Evolutionary conservation across 306 rosid genomes (phyloP).

Genomic region (Casuarina glauca): DNA sequence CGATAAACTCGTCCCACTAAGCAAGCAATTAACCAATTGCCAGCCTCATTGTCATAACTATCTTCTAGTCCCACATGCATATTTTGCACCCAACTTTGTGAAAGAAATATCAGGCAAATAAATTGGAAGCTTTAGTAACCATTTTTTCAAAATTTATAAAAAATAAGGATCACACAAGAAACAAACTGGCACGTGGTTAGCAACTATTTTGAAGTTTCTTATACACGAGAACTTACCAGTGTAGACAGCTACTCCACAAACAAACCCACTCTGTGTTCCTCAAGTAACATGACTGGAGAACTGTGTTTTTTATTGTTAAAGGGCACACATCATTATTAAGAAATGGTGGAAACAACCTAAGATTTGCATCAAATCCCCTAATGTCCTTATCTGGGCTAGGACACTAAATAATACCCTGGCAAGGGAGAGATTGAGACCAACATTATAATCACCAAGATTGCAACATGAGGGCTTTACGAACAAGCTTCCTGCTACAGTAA

Average conservation of each 20-base stretch:
- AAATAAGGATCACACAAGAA: neutral
- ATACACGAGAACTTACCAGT: slow-evolving; percentile 68
- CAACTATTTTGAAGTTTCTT: slow-evolving; percentile 28
- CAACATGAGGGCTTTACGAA: slow-evolving; percentile 19
- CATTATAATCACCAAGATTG: slow-evolving; percentile 7
- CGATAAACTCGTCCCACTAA: neutral
- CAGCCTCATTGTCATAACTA: neutral
- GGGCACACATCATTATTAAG: slow-evolving; percentile 92
- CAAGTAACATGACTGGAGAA: slow-evolving; percentile 98
- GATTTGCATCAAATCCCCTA: slow-evolving; percentile 91
- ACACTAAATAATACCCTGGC: slow-evolving; percentile 95
- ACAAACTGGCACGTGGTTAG: neutral
- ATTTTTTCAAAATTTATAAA: too few relatives aligned
- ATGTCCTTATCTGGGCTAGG: slow-evolving; percentile 90
- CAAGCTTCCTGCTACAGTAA: too few relatives aligned
- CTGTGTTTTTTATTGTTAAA: slow-evolving; percentile 86
- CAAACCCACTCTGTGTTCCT: slow-evolving; percentile 99
- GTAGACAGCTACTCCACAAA: slow-evolving; percentile 91
- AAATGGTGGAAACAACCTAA: slow-evolving; percentile 95
- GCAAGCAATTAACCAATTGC: neutral
- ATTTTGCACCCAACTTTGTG: neutral
- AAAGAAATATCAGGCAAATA: neutral
- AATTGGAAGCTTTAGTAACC: neutral
- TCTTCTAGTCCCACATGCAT: neutral
- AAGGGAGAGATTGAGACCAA: slow-evolving; percentile 5